These are phyloP conservation scores for Ensete glaucum DNA, from an alignment of 176 grass and related monocot species.

Conservation along the genomic window DNA sequence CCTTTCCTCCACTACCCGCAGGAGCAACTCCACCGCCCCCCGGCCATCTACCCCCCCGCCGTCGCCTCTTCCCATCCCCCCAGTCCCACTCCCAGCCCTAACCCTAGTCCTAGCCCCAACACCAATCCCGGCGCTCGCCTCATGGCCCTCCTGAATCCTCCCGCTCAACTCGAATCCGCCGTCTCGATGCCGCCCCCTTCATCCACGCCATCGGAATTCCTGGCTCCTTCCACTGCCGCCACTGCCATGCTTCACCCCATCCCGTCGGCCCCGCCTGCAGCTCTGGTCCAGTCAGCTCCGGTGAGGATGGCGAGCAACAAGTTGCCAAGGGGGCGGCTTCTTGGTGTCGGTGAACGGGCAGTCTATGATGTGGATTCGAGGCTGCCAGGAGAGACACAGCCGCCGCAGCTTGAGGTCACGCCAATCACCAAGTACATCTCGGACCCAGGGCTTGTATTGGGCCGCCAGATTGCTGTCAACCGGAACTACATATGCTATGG, in stretches of 20 bases:
- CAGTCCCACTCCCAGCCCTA: conserved; percentile 29
- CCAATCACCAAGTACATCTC: conserved; percentile 97
- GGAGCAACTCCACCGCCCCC: conserved; percentile 25
- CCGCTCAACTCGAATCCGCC: conserved; percentile 41
- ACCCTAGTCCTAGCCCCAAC: conserved; percentile 10
- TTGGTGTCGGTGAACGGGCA: conserved; percentile 39
- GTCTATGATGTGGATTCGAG: conserved; percentile 78
- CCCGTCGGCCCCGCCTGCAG: conserved; percentile 39
- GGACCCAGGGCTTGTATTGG: conserved; percentile 74
- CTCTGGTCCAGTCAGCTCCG: conserved; percentile 24
- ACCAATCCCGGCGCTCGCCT: conserved; percentile 50
- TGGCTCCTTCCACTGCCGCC: conserved; percentile 15
- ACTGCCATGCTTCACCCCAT: conserved; percentile 32
- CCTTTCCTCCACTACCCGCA: conserved; percentile 43
- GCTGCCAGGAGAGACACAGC: conserved; percentile 57
- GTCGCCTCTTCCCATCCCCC: conserved; percentile 29
- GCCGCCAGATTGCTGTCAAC: conserved; percentile 86
- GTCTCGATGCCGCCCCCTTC: conserved; percentile 39
- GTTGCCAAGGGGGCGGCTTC: conserved; percentile 62
- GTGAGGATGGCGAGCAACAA: conserved; percentile 74
- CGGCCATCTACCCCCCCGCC: conserved; percentile 27
- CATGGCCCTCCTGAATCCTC: conserved; percentile 76
- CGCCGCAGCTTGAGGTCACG: conserved; percentile 83
- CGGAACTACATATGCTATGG: conserved; percentile 84
- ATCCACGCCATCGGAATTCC: conserved; percentile 29